Evolutionary conservation across 805 yeast genomes (phyloP).

Genomic region (Kuraishia capsulata): DNA sequence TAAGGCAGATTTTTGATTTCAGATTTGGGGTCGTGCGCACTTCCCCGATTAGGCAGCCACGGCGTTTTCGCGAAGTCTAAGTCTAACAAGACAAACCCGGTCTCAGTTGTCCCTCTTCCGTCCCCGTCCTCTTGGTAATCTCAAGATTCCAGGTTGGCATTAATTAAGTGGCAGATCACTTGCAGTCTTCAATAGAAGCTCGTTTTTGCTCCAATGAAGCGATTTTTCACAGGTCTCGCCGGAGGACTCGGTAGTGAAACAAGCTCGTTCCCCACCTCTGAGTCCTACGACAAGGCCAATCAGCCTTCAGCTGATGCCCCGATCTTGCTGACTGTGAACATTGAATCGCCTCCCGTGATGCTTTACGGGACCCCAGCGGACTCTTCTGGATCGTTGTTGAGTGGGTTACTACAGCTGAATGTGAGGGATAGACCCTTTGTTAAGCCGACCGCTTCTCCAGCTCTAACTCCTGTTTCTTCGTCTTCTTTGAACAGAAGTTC

Average conservation of each 20-base stretch:
- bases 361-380: conserved; percentile 73
- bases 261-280: neutral
- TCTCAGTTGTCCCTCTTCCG: no score
- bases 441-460: conserved; percentile 13
- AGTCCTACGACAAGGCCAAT: conserved; percentile 3
- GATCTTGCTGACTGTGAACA: conserved; percentile 38
- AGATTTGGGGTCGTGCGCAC: no score
- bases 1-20: no score
- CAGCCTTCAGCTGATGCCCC: conserved; percentile 12
- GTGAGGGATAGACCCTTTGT: conserved; percentile 15
- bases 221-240: conserved; percentile 1
- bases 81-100: no score
- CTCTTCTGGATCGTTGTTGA: conserved; percentile 76
- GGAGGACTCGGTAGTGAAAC: neutral
- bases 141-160: no score
- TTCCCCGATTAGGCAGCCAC: no score
- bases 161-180: no score
- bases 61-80: no score
- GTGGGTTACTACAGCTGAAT: conserved; percentile 65
- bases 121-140: no score
- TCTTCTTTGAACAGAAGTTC: conserved; percentile 7
- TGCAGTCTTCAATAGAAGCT: no score
- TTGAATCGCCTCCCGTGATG: conserved; percentile 89
- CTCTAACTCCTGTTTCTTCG: conserved; percentile 11
- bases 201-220: no score